Evolutionary conservation across 257 asterid species (phyloP), one percentile per base, ranked within the genome.

Genomic region (Solanum virginianum): DNA sequence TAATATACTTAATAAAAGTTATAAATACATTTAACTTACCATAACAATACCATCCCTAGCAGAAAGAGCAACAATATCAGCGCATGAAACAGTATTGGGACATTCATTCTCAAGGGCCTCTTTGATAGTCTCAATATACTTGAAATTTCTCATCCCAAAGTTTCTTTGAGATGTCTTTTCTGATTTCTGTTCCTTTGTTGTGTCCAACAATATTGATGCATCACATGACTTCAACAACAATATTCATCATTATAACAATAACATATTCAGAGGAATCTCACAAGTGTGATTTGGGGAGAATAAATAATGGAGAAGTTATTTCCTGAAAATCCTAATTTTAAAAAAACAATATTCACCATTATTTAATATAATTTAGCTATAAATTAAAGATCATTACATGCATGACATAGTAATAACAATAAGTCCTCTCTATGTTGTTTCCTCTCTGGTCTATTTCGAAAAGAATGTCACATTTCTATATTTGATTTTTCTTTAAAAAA

Each of bases 11-110:
- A 62, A 10, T 36, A 36, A 36, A 36, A 36, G 39, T 36, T 36
- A 36, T 29, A 69, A 20, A 7, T 32, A 51, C 26, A 49, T 16
- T 41, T 0, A 83, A 45, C 80, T 72, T 92, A 95, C 99, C 97
- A 92, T 16, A 51, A 83, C 87, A 4, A 90, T 89, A 12, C 97
- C 98, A 32, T 94, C 96, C 85, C 96, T 92, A 2, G 99, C 99
- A 1, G 98, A 88, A 63, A 95, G 98, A 84, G 94, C 97, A 66
- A 94, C 90, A 85, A 94, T 90, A 83, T 95, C 99, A 11, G 99
- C 99, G 81, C 99, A 95, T 77, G 99, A 95, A 56, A 95, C 99
- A 3, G 90, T 90, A 51, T 20, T 18, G 4, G 98, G 97, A 84
- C 99, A 95, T 87, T 88, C 94, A 3, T 53, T 85, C 87, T 95